Conservation (phyloP, 1,284 basidiomycete species). For the Tetrapyrgos nigripes region DNA sequence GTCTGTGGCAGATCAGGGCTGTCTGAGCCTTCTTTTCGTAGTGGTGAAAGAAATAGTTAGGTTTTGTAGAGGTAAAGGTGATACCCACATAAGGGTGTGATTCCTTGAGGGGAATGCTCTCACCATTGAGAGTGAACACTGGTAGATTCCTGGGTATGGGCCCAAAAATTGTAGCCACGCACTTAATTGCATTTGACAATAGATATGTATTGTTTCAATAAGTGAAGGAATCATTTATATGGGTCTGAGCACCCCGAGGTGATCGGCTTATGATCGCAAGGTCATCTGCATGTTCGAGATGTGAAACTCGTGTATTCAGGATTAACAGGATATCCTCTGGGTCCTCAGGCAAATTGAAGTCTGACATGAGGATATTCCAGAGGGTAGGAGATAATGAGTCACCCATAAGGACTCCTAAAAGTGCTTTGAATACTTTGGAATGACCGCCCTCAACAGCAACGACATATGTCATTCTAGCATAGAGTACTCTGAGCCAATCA, state of each 20-base stretch:
- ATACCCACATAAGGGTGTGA: neutral
- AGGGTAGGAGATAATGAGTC: neutral
- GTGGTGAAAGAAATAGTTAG: neutral
- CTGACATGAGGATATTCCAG: neutral
- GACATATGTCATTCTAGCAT: slow-evolving; percentile 4
- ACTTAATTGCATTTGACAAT: neutral
- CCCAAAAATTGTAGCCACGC: neutral
- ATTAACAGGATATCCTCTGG: neutral
- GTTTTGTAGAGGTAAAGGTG: neutral
- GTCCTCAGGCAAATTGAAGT: neutral
- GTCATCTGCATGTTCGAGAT: neutral
- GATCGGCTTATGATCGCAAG: neutral
- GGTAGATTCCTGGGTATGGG: neutral
- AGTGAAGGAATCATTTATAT: neutral
- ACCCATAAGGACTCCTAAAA: neutral
- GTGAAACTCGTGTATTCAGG: neutral
- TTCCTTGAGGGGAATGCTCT: neutral
- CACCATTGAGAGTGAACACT: neutral
- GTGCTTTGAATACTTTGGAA: neutral
- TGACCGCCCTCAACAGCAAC: neutral
- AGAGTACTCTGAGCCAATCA: slow-evolving; percentile 10
- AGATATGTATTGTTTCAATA: neutral
- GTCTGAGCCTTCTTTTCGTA: neutral
- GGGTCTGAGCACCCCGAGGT: neutral
- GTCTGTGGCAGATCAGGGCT: neutral